Evolutionary conservation across 2,329 filamentous ascomycete species (phyloP).

Genomic region (Trichoderma sp.): DNA sequence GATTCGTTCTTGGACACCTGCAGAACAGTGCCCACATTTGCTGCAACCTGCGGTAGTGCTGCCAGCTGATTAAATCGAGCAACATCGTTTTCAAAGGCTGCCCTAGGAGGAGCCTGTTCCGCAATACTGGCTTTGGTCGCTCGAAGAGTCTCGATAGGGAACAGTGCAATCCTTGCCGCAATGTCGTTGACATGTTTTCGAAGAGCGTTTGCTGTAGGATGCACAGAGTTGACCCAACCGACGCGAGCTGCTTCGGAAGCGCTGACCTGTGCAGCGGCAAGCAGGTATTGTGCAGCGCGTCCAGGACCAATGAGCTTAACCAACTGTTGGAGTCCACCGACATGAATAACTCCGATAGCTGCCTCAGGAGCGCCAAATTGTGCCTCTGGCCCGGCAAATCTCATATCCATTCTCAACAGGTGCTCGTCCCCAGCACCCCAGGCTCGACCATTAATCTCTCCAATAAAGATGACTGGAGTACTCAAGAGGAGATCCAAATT

Average conservation of each 20-base stretch:
- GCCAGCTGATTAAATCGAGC: not conserved
- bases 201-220: not conserved
- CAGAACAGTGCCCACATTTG: not conserved
- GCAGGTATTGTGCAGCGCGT: not conserved
- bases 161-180: slow-evolving; percentile 5
- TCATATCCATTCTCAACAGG: slow-evolving; percentile 5
- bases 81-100: not conserved
- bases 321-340: slow-evolving; percentile 4
- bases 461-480: slow-evolving; percentile 9
- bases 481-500: not conserved
- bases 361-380: not conserved
- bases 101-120: not conserved
- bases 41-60: not conserved
- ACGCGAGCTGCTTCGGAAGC: not conserved
- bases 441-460: not conserved
- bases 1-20: not conserved
- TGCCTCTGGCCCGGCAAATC: not conserved
- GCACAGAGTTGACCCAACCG: not conserved
- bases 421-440: slow-evolving; percentile 4
- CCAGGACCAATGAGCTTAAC: not conserved
- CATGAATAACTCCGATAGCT: not conserved
- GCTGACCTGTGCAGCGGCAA: not conserved
- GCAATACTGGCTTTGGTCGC: slow-evolving; percentile 6
- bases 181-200: not conserved
- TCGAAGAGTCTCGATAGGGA: not conserved